These are phyloP conservation scores for Tetrastigma voinierianum DNA, from an alignment of 164 flowering plant species.

Conservation along the genomic window DNA sequence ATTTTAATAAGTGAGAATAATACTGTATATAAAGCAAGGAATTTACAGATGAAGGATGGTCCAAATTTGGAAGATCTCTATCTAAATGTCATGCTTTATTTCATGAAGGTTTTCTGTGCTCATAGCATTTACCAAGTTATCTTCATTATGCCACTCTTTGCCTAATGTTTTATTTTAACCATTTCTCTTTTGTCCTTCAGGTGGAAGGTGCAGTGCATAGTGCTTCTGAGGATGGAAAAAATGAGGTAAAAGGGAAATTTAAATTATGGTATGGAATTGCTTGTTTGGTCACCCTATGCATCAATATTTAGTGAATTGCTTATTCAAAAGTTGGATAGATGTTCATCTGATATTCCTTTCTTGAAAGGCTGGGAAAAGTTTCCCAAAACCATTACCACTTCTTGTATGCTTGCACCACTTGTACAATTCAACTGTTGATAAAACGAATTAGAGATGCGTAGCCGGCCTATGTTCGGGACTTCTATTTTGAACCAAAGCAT, in stretches of 20 bases:
- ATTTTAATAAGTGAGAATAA: constrained; percentile 12
- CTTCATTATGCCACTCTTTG: neutral
- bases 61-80: neutral
- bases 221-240: constrained; percentile 22
- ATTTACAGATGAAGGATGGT: too few relatives aligned
- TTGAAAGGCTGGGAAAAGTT: neutral
- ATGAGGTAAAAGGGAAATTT: constrained; percentile 28
- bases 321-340: neutral
- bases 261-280: neutral
- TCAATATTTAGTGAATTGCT: neutral
- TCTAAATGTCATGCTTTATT: neutral
- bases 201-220: constrained; percentile 23
- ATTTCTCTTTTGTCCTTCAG: constrained; percentile 15
- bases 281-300: neutral
- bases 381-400: too few relatives aligned
- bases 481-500: too few relatives aligned
- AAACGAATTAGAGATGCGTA: too few relatives aligned
- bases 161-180: too few relatives aligned
- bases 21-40: neutral
- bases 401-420: too few relatives aligned
- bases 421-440: too few relatives aligned
- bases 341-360: too few relatives aligned
- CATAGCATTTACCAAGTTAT: neutral
- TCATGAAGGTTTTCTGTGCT: neutral
- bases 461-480: too few relatives aligned